Percentiles rank a stretch among this genome's conserved stretches.
Evolutionary conservation across 129 eudicot genomes (phyloP).

Genomic region (Escallonia rubra): DNA sequence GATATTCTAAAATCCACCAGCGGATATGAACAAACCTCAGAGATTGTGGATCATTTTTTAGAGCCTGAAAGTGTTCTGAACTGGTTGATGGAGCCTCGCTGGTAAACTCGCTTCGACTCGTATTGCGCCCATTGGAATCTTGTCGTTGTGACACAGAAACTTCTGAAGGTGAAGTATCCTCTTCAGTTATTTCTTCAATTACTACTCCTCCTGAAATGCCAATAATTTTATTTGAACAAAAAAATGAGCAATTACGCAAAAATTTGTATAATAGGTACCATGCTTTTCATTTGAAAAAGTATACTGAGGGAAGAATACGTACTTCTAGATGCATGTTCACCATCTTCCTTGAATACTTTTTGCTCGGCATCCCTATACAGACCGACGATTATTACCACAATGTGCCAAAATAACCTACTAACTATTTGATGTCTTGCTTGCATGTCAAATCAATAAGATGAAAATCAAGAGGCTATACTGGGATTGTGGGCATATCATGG

Average conservation of each 20-base stretch:
- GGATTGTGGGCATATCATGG: no score
- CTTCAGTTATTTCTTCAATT: slow-evolving; percentile 92
- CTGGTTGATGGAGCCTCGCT: slow-evolving; percentile 31
- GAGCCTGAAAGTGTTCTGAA: slow-evolving; percentile 37
- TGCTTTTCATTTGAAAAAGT: neutral
- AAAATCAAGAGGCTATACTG: no score
- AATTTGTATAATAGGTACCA: no score
- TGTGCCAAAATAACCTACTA: neutral
- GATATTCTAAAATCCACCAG: neutral
- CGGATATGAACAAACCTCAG: slow-evolving; percentile 44
- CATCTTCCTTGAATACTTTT: slow-evolving; percentile 46
- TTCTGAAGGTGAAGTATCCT: slow-evolving; percentile 35
- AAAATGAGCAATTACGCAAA: neutral
- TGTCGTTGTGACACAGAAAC: slow-evolving; percentile 26
- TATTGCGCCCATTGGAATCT: slow-evolving; percentile 28
- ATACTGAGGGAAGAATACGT: slow-evolving; percentile 4
- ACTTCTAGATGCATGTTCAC: slow-evolving; percentile 51
- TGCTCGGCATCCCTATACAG: slow-evolving; percentile 60
- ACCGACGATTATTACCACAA: slow-evolving; percentile 3
- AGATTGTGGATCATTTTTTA: slow-evolving; percentile 74
- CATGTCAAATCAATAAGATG: no score
- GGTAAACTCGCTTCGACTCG: slow-evolving; percentile 19
- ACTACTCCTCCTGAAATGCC: slow-evolving; percentile 45
- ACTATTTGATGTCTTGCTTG: no score
- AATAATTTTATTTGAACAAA: neutral